Evolutionary conservation across 1,284 basidiomycete species (phyloP).

Genomic region (Sphaerobolus stellatus): DNA sequence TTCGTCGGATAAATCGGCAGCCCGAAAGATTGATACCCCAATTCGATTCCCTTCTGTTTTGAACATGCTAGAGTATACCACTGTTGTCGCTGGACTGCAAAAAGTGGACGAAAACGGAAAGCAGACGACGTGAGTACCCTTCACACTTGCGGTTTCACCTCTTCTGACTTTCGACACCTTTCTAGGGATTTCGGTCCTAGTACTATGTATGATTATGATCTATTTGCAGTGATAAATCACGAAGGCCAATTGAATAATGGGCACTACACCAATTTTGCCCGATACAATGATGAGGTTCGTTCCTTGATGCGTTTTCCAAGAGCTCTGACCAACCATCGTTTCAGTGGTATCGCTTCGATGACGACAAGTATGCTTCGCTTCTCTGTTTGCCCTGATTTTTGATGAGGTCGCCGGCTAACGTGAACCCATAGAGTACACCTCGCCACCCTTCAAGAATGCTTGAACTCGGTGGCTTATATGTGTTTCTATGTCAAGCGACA

Average conservation of each 20-base stretch:
- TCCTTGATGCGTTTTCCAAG: conserved; percentile 1
- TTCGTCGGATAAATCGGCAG: conserved; percentile 62
- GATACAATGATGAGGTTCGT: conserved; percentile 72
- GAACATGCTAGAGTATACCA: conserved; percentile 88
- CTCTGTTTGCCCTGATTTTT: neutral
- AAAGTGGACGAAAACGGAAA: conserved; percentile 36
- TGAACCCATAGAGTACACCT: conserved; percentile 58
- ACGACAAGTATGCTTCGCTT: conserved; percentile 85
- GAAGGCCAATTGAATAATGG: conserved; percentile 94
- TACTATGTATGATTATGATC: conserved; percentile 84
- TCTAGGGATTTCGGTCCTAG: conserved; percentile 49
- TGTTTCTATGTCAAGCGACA: conserved; percentile 89
- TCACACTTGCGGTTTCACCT: too few species aligned
- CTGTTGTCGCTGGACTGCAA: conserved; percentile 49
- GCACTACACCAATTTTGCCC: conserved; percentile 86
- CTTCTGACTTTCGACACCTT: too few species aligned
- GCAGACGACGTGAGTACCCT: conserved; percentile 18
- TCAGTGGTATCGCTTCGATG: conserved; percentile 94
- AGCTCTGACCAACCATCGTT: conserved; percentile 7
- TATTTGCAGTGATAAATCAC: conserved; percentile 93
- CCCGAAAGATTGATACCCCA: conserved; percentile 83
- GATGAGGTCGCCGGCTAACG: neutral
- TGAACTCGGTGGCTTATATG: conserved; percentile 82
- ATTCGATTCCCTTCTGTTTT: conserved; percentile 83
- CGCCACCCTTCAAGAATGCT: conserved; percentile 64